Percentiles rank a stretch among this genome's conserved stretches.
These are phyloP conservation scores for Scedosporium boydii DNA, from an alignment of 2,329 filamentous ascomycete genomes.

Conservation along the genomic window DNA sequence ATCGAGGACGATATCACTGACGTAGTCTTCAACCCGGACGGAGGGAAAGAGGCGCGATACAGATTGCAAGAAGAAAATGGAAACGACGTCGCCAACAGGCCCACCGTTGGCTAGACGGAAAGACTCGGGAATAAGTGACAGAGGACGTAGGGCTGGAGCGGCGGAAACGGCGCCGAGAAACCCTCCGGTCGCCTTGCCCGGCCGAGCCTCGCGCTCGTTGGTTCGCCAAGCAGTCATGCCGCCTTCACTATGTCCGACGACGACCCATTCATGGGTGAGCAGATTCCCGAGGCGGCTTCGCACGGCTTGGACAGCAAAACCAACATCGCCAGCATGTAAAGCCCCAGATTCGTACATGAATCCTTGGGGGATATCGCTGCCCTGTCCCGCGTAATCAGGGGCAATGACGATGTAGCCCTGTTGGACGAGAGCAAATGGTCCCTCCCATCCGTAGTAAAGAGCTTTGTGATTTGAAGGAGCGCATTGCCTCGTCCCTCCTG, in stretches of 20 bases:
- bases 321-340: slow-evolving; percentile 13
- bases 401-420: slow-evolving; percentile 8
- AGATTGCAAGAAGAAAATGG: slow-evolving; percentile 13
- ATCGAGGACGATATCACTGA: slow-evolving; percentile 6
- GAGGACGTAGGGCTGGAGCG: slow-evolving; percentile 9
- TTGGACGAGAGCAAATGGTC: slow-evolving; percentile 11
- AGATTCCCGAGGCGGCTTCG: slow-evolving; percentile 8
- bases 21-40: slow-evolving; percentile 11
- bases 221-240: slow-evolving; percentile 16
- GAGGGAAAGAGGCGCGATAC: slow-evolving; percentile 10
- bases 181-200: slow-evolving; percentile 6
- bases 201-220: slow-evolving; percentile 13
- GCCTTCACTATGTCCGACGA: slow-evolving; percentile 15
- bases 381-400: slow-evolving; percentile 8
- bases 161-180: slow-evolving; percentile 10
- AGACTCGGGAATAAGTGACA: slow-evolving; percentile 8
- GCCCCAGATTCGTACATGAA: slow-evolving; percentile 13
- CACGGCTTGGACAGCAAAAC: slow-evolving; percentile 10
- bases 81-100: slow-evolving; percentile 7
- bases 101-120: slow-evolving; percentile 6
- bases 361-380: slow-evolving; percentile 12
- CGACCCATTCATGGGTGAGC: slow-evolving; percentile 13
- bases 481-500: slow-evolving; percentile 13
- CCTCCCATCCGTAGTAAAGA: slow-evolving; percentile 15
- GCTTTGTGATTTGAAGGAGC: slow-evolving; percentile 14